Base-by-base conservation (phyloP, 148 eudicot species). In the Chenopodium formosanum region DNA sequence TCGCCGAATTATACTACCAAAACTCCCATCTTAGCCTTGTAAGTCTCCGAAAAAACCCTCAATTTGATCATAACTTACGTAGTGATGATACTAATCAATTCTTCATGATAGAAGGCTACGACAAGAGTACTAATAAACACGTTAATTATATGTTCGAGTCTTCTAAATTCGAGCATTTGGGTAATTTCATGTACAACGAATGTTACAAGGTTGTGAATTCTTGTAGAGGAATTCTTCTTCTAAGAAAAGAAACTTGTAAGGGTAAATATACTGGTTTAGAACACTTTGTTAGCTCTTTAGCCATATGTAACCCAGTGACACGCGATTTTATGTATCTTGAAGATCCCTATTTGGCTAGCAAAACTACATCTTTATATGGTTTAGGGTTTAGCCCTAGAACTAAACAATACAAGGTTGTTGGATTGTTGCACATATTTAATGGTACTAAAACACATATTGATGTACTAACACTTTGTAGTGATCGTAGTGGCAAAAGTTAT, bases 1-100 rank as follows among this genome's bases (percentile, higher is more conserved):
- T 77, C 17, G 79, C 70, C 29, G 32, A 77, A 40, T 11, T 37
- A 40, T 50, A 77, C 32, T 10, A 77, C 44, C 70, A 64, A 14
- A 20, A 63, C 19, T 25, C 70, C 1, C 79, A 63, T 7, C 46
- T 63, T n/a, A 50, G 69, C 31, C 29, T 60, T 14, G 31, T 62
- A 3, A 20, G 69, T 29, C 9, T 16, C 60, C 1, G 46, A 37
- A 53, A 53, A 53, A 16, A 16, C 9, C 60, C 60, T 53, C 56
- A 11, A 50, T 9, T 50, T 50, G 1, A 13, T 50, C 56, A 50
- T 9, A 13, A 50, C 40, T 37, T 37, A 37, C 40, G 1, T 37
- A 48, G 12, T 9, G 12, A 48, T 48, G 12, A 8, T 56, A 56
- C 62, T 17, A 56, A 17, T 5, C 62, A 56, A 14, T 14, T 56